These are phyloP conservation scores for Diutina mesorugosa DNA, from an alignment of 1,139 yeast genomes.

Conservation along the genomic window DNA sequence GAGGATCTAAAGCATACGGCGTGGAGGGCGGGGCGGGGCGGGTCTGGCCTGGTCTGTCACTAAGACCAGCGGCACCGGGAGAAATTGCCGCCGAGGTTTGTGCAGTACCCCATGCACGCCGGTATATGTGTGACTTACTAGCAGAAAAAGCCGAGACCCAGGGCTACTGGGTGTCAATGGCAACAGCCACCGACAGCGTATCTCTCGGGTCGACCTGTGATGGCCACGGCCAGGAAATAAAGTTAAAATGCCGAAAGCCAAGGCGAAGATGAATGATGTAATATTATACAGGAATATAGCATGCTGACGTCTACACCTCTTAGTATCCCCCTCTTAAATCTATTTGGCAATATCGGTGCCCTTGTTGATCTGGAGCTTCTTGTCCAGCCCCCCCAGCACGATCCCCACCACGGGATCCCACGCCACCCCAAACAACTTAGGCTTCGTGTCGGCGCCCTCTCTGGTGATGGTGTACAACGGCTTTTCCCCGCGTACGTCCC, in stretches of 20 bases:
- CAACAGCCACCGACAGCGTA: too few relatives aligned
- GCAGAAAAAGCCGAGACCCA: too few relatives aligned
- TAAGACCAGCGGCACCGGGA: not conserved
- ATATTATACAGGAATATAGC: not conserved
- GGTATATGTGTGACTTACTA: not conserved
- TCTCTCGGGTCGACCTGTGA: too few relatives aligned
- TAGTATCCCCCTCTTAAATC: not conserved
- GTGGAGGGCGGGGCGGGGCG: not conserved
- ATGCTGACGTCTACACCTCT: not conserved
- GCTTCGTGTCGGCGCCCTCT: constrained; percentile 29
- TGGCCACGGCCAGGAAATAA: too few relatives aligned
- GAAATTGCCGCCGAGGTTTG: not conserved
- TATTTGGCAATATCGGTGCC: constrained; percentile 28
- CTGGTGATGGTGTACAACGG: constrained; percentile 81
- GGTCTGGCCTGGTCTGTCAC: not conserved
- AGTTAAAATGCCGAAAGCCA: too few relatives aligned
- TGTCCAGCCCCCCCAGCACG: constrained; percentile 89
- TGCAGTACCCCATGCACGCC: not conserved
- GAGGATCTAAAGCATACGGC: not conserved
- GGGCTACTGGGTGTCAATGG: too few relatives aligned
- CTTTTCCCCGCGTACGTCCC: constrained; percentile 89
- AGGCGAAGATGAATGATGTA: not conserved
- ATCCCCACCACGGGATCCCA: constrained; percentile 79
- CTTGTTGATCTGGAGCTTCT: constrained; percentile 76
- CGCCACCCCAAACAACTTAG: constrained; percentile 72